Base-by-base conservation (phyloP, 2,329 filamentous ascomycete species). In the Phyllosticta paracitricarpa region DNA sequence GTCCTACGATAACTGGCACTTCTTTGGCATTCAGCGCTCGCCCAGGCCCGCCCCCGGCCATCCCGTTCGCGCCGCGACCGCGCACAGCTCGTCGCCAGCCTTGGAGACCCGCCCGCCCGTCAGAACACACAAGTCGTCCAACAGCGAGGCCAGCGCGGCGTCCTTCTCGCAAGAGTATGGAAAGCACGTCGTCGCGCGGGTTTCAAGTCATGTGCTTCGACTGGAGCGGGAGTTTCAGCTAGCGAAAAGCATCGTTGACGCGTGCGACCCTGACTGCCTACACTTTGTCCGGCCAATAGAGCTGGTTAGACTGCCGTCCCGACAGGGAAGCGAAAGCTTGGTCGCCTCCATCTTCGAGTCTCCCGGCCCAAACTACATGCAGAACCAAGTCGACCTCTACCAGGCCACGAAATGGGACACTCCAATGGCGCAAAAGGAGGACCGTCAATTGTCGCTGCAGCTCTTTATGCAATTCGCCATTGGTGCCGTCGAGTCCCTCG, bases 401-500 rank as follows among this genome's bases (percentile, higher is more conserved):
- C 69, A 67, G 19, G 56, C 56, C 24, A 54, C 53, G 12, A 58
- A 58, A 19, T 62, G 56, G 56, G 33, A 58, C 33, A 56, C 28
- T 2, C 54, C 54, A 2, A 14, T 51, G 12, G 60, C 56, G 12
- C 65, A 66, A 22, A 61, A 57, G 35, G 56, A 56, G 1, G 78
- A 79, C 19, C 79, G 82, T 19, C 82, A 84, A 48, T 85, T 94
- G 53, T 85, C 87, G 54, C 77, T 97, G 5, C 81, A 88, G 55
- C 80, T 84, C 17, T 97, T 97, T 68, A 81, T 97, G 28, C 88
- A 96, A 68, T 97, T 97, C 70, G 93, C 92, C 30, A 89, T 96
- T 62, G 92, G 92, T 25, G 89, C 92, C 1, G 84, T 89, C 5
- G 85, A 95, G 72, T 95, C 90, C 70, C 76, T 96, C 56, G 92